Evolutionary conservation across 495 filamentous ascomycete genomes (phyloP), one percentile per base, ranked within the genome.

Genomic region (Penicillium subrubescens): DNA sequence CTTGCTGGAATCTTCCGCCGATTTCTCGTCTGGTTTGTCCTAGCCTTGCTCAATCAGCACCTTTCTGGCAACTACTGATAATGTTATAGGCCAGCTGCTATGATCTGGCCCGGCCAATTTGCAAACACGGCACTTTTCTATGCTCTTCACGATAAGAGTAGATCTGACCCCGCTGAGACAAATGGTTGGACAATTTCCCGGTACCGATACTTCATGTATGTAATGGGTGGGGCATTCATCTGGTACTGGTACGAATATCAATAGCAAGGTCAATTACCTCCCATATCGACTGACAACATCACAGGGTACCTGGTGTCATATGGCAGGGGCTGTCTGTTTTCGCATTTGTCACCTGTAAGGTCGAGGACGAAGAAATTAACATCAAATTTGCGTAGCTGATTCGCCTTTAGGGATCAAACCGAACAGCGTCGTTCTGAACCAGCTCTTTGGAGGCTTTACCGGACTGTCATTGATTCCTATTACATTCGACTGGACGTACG

Each of bases 401-500:
- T 34, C 53, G 15, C 6, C 19, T 25, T 5, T 10, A 69, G 67
- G 69, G 86, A 77, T 88, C 43, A 77, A 75, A 3, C 86, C 87
- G 6, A 73, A 88, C 41, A 88, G 81, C 64, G 76, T 81, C 0
- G 77, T 88, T 15, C 67, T 89, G 25, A 89, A 89, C 54, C 86
- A 89, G 69, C 37, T 89, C 15, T 89, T 89, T 70, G 86, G 86
- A 0, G 83, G 82, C 19, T 72, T 72, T 2, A 86, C 85, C 5
- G 86, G 86, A 0, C 62, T 89, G 27, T 86, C 84, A 0, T 57
- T 89, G 34, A 62, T 88, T 8, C 86, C 86, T 12, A 82, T 89
- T 48, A 89, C 86, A 7, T 87, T 89, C 62, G 86, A 89, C 73
- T 89, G 86, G 87, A 87, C 84, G 44, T 84, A 31, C 50, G 66